Evolutionary conservation across 306 rosid species (phyloP), one percentile per base, ranked within the genome.

Genomic region (Cyclanthera cordifolia): DNA sequence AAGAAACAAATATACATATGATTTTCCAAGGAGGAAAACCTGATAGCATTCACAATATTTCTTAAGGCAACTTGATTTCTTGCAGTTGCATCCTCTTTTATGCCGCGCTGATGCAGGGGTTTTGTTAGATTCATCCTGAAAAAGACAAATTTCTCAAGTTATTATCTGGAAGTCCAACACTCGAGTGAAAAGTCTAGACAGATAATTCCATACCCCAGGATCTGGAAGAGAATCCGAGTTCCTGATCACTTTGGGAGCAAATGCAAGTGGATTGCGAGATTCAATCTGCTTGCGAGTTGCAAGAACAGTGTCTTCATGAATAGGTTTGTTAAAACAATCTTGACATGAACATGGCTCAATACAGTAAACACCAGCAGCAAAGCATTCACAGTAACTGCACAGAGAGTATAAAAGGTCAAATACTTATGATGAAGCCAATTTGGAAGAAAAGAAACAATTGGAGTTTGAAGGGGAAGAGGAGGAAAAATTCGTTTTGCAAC

Each of bases 311-410:
- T 92, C 94, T 74, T 84, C 91, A 71, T 89, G 88, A 60, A 89
- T 84, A 61, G 86, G 91, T 54, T 87, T 87, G 84, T 89, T 93
- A 79, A 87, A 83, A 79, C 98, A 93, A 6, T 88, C 88, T 46
- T 75, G 89, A 76, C 98, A 93, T 20, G 90, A 74, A 74, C 95
- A 93, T 50, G 95, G 84, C 72, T 88, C 98, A 68, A 78, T 84
- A 82, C 96, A 93, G 85, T 87, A 93, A 67, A 84, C 95, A 70
- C 95, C 95, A 16, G 95, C 94, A 25, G 95, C 95, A 82, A 93
- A 89, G 82, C 98, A 89, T 81, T 84, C 94, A 45, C 98, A 89
- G 75, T 93, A 87, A 63, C 96, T 93, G 87, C 76, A 67, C n/a
- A 77, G 58, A 55, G 55, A 28, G 10, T 53, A 72, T 47, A 53